Conservation (phyloP, 805 yeast genomes). For the Cyberlindnera sargentensis region DNA sequence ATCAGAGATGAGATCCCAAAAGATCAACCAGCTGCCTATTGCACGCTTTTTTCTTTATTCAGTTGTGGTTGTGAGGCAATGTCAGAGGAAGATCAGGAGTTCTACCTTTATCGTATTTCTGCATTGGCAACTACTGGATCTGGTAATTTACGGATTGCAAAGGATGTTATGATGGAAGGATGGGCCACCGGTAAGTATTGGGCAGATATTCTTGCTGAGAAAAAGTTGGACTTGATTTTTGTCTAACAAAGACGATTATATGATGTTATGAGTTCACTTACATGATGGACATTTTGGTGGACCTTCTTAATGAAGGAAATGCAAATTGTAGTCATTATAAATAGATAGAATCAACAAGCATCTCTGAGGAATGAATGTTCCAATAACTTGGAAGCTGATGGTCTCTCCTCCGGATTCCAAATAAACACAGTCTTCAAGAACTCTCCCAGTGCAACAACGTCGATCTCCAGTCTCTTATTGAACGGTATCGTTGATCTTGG, state of each 20-base stretch:
- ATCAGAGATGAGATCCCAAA: conserved; percentile 31
- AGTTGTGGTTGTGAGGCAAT: conserved; percentile 49
- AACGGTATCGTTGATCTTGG: conserved; percentile 15
- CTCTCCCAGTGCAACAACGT: conserved; percentile 17
- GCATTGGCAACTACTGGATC: conserved; percentile 34
- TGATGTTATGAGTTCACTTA: too few relatives aligned
- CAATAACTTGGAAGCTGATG: conserved; percentile 43
- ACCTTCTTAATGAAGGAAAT: background rate
- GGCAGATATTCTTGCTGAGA: conserved; percentile 38
- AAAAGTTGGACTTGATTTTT: conserved; percentile 41
- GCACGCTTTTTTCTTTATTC: conserved; percentile 44
- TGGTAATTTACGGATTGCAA: conserved; percentile 8
- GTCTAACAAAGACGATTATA: conserved; percentile 22
- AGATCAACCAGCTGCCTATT: conserved; percentile 43
- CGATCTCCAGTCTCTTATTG: conserved; percentile 8
- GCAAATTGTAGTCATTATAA: background rate
- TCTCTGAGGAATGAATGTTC: conserved; percentile 41
- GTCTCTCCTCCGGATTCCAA: conserved; percentile 48
- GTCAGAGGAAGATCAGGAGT: conserved; percentile 25
- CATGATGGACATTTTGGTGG: background rate
- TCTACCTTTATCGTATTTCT: conserved; percentile 31
- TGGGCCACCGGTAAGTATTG: conserved; percentile 51
- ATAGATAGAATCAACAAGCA: too few relatives aligned
- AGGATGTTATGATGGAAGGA: conserved; percentile 38
- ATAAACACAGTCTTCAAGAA: conserved; percentile 26